These are phyloP conservation scores for Whalleya microplaca DNA, from an alignment of 2,329 filamentous ascomycete species.

Conservation along the genomic window DNA sequence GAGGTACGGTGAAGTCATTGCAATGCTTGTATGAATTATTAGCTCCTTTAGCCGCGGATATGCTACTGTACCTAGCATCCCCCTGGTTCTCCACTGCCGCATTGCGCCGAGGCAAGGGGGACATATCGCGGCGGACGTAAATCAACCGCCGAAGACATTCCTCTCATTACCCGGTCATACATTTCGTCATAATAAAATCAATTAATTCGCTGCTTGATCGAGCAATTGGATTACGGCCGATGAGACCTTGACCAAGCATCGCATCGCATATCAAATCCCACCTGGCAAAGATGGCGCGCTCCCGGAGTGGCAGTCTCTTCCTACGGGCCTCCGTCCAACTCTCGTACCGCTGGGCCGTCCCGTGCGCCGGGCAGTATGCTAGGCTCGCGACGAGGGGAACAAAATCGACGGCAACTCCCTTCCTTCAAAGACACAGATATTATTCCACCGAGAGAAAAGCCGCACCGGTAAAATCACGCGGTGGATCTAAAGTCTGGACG, in stretches of 20 bases:
- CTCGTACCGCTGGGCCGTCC: conserved; percentile 32
- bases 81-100: too few relatives aligned
- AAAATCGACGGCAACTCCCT: conserved; percentile 7
- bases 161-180: conserved; percentile 8
- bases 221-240: not conserved
- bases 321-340: conserved; percentile 33
- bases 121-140: conserved; percentile 23
- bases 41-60: conserved; percentile 1
- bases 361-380: conserved; percentile 1
- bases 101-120: not conserved
- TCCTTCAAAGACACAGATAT: conserved; percentile 16
- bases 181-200: conserved; percentile 23
- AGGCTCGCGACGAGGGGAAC: too few relatives aligned
- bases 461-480: conserved; percentile 29
- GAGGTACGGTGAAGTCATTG: too few relatives aligned
- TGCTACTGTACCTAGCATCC: not conserved
- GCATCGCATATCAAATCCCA: conserved; percentile 1
- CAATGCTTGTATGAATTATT: too few relatives aligned
- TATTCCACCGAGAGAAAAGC: conserved; percentile 27
- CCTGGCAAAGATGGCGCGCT: conserved; percentile 30
- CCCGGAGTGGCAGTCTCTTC: conserved; percentile 18
- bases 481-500: conserved; percentile 51
- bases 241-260: conserved; percentile 5
- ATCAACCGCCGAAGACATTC: conserved; percentile 29
- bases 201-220: conserved; percentile 5